Base-by-base conservation (phyloP, 768 basidiomycete genomes). In the Termitomyces sp. region DNA sequence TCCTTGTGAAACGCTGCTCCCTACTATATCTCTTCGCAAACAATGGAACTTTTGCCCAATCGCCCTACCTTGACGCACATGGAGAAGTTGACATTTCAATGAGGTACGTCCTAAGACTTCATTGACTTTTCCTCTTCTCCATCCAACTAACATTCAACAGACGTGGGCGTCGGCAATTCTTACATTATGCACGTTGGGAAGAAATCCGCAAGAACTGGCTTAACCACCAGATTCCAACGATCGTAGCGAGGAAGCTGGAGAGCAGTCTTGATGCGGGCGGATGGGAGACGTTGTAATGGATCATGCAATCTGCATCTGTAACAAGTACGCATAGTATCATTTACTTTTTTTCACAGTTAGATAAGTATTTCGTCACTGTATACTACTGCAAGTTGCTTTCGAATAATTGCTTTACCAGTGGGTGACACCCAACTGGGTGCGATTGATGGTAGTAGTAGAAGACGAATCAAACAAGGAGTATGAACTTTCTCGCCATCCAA, bases 61-160 rank as follows among this genome's bases (percentile, higher is more conserved):
- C 96, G 35, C 95, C 96, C 0, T 98, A 97, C 68, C 82, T 98
- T 44, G 97, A 99, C 67, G 84, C 85, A 1, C 97, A 98, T 63
- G 97, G 96, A 1, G 97, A 98, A 68, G 84, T 94, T 2, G 96
- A 98, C 71, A 79, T 92, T 13, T 90, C 90, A 2, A 93, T 96
- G 89, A 87, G 93, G 95, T 94, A 67, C 59, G 81, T 44, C 24
- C 9, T 49, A 16, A 16, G 11, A 39, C 2, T 22, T n/a, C 12
- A 7, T 42, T 20, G 13, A 42, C 15, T 7, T 58, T 42, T 32
- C 6, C 28, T 35, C 28, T 42, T 40, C n/a, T 53, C n/a, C 39
- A 40, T 50, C 45, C n/a, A 36, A 48, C 40, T 51, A 35, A 56
- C 50, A 22, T 40, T 1, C 5, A 24, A 20, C 49, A 95, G 95